These are phyloP conservation scores for Ceratobasidium sp. DNA, from an alignment of 1,284 basidiomycete species.

Conservation along the genomic window DNA sequence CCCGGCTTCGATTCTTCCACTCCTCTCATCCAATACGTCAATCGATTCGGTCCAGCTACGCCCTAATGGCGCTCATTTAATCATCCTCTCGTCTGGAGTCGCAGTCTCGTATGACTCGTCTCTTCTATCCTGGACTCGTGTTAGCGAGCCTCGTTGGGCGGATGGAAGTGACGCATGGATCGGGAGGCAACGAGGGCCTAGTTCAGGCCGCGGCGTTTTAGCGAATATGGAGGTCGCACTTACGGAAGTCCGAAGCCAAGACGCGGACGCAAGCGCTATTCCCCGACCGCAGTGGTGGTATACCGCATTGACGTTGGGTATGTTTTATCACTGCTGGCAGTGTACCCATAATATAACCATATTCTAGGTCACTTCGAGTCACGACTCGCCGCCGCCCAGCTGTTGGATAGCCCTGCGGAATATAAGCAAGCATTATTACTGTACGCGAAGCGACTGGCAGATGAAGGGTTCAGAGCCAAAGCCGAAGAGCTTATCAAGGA, in stretches of 20 bases:
- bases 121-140: conserved; percentile 70
- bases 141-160: conserved; percentile 81
- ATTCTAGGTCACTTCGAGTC: conserved; percentile 76
- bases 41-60: conserved; percentile 69
- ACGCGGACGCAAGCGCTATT: conserved; percentile 30
- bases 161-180: conserved; percentile 83
- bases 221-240: conserved; percentile 46
- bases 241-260: conserved; percentile 43
- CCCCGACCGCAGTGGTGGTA: conserved; percentile 73
- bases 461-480: conserved; percentile 83
- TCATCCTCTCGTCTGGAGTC: conserved; percentile 75
- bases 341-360: not conserved
- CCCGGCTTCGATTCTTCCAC: conserved; percentile 65
- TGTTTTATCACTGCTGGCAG: not conserved
- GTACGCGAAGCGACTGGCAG: conserved; percentile 83
- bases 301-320: conserved; percentile 69
- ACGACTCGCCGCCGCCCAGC: conserved; percentile 70
- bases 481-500: conserved; percentile 89
- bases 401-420: conserved; percentile 80
- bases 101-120: conserved; percentile 77
- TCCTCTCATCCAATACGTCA: conserved; percentile 62
- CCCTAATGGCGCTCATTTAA: conserved; percentile 76
- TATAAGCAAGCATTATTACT: conserved; percentile 75
- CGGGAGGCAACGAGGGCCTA: conserved; percentile 58
- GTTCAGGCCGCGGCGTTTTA: conserved; percentile 42